Evolutionary conservation across 768 basidiomycete species (phyloP).

Genomic region (Plicaturopsis crispa): DNA sequence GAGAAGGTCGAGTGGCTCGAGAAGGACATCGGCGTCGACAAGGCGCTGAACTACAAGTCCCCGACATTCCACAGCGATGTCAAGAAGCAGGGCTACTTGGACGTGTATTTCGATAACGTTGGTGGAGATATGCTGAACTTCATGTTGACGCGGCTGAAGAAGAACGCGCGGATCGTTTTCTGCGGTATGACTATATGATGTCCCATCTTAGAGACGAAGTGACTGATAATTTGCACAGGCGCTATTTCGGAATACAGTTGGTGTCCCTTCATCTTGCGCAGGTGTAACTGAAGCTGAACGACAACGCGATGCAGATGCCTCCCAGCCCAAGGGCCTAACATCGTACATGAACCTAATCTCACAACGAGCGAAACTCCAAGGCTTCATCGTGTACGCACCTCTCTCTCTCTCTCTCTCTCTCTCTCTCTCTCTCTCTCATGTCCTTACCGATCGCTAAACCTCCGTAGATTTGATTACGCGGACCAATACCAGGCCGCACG

Average conservation of each 20-base stretch:
- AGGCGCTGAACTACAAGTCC: constrained; percentile 84
- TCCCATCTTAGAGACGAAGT: background rate
- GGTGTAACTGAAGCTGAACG: no score
- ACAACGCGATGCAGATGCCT: constrained; percentile 32
- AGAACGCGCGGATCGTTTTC: constrained; percentile 67
- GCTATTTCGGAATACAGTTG: constrained; percentile 82
- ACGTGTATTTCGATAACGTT: constrained; percentile 83
- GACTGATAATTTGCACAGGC: constrained; percentile 28
- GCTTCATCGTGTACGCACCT: constrained; percentile 69
- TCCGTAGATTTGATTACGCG: constrained; percentile 66
- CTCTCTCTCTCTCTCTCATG: background rate
- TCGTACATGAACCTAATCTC: constrained; percentile 65
- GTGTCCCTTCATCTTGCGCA: constrained; percentile 11
- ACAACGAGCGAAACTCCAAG: constrained; percentile 73
- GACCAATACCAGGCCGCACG: constrained; percentile 51
- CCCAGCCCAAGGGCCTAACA: constrained; percentile 57
- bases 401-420: background rate
- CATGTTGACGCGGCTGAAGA: constrained; percentile 65
- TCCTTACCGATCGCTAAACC: background rate
- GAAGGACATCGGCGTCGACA: constrained; percentile 75
- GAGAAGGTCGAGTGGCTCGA: constrained; percentile 88
- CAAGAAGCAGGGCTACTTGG: constrained; percentile 70
- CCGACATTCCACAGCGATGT: constrained; percentile 64
- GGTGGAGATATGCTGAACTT: constrained; percentile 75
- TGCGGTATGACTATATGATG: constrained; percentile 66